Base-by-base conservation (phyloP, 768 basidiomycete species). In the Xanthoconium purpureum region DNA sequence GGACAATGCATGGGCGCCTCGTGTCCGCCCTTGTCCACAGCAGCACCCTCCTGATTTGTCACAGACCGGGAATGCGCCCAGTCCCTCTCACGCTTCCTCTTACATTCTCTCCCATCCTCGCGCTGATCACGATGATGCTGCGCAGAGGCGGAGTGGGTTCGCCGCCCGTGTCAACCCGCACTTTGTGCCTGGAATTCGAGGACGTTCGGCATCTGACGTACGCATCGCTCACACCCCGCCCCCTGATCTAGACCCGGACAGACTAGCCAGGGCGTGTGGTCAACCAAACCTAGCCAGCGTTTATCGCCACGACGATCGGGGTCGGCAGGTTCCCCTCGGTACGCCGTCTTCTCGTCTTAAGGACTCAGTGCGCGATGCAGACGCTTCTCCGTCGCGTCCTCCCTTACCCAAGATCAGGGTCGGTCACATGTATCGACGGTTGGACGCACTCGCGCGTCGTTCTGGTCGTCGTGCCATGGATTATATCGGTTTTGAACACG, bases 251-350 rank as follows among this genome's bases (percentile, higher is more conserved):
- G 69, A 70, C 38, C 56, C 58, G 5, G 69, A 71, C 37, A 61
- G 68, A 54, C 45, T 71, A 14, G 71, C 64, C 8, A 60, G 69
- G 46, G 71, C 71, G 8, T 71, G 69, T 17, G 67, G 69, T 13
- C 65, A 69, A 29, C 43, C 60, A 1, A 18, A 57, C n/a, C 39
- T 44, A 10, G n/a, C 29, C 9, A 10, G 47, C 18, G 14, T 53
- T 45, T 52, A 68, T 58, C 56, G 35, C 14, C 46, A 36, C 1
- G 40, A 63, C 13, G 57, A 58, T 50, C 55, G 39, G 18, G 29
- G n/a, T 47, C 50, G 54, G 9, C 47, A 58, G 3, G 12, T 20
- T 13, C 40, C 44, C 14, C 13, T 47, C 14, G 42, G 46, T 32
- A 18, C 46, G 1, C 42, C 47, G 6, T 39, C 50, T 1, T 49